phyloP scores from a whole-genome alignment of 2,329 filamentous ascomycete species.

The Trichoderma harzianum region DNA sequence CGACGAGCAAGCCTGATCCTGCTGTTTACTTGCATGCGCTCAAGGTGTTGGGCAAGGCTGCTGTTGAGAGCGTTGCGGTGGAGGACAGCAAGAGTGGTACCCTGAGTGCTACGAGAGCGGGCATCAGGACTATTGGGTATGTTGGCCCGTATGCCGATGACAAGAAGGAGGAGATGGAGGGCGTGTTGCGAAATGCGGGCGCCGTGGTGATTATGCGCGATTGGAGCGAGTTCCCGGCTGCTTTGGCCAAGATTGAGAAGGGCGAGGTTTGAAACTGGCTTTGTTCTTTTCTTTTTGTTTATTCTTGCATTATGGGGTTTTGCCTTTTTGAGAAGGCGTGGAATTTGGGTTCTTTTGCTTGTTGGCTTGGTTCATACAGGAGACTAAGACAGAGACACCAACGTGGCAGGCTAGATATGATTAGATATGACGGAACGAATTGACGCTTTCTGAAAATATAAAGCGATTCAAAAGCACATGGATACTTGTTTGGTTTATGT shows the following conservation, averaged over 20 bases:
- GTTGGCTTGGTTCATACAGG: not conserved
- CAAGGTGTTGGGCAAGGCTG: slow-evolving; percentile 66
- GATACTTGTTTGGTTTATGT: not conserved
- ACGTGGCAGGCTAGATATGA: slow-evolving; percentile 18
- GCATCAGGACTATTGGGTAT: slow-evolving; percentile 80
- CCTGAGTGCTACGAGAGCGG: slow-evolving; percentile 67
- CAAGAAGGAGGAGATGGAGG: slow-evolving; percentile 63
- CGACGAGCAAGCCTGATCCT: slow-evolving; percentile 89
- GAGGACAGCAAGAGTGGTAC: slow-evolving; percentile 89
- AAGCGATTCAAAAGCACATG: not conserved
- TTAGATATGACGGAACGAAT: slow-evolving; percentile 15
- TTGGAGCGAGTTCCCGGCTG: slow-evolving; percentile 54
- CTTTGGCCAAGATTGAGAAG: slow-evolving; percentile 46
- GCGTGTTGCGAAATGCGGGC: slow-evolving; percentile 57
- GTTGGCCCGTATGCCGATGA: slow-evolving; percentile 70
- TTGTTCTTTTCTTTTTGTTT: not conserved
- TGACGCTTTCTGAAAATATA: not conserved
- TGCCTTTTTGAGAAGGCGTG: not conserved
- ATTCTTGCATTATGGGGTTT: not conserved
- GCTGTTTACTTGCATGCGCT: slow-evolving; percentile 81
- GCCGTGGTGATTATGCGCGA: slow-evolving; percentile 60
- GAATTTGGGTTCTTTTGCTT: not conserved
- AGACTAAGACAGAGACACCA: not conserved
- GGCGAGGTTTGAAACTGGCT: slow-evolving; percentile 30
- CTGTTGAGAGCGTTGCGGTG: slow-evolving; percentile 72